These are phyloP conservation scores for Amaranthus hypochondriacus DNA, from an alignment of 148 eudicot species.

Conservation along the genomic window DNA sequence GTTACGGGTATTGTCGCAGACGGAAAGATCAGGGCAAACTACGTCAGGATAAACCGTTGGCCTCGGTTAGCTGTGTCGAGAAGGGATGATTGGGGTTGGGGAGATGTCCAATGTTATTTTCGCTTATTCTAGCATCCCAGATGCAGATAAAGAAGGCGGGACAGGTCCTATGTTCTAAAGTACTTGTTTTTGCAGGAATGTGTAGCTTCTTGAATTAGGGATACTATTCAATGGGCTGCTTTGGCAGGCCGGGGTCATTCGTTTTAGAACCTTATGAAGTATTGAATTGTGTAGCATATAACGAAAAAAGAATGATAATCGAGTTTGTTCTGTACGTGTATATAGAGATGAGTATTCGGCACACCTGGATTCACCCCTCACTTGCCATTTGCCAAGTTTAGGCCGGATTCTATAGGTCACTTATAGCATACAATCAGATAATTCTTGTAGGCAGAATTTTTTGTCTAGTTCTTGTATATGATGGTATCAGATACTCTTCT, in stretches of 20 bases:
- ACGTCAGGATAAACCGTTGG: slow-evolving; percentile 87
- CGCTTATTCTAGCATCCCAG: slow-evolving; percentile 65
- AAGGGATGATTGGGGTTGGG: slow-evolving; percentile 89
- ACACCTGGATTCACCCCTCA: too few species aligned
- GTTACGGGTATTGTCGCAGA: slow-evolving; percentile 48
- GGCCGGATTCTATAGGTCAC: neutral
- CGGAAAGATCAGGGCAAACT: slow-evolving; percentile 63
- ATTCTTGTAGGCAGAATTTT: too few species aligned
- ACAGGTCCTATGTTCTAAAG: slow-evolving; percentile 54
- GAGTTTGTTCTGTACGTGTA: too few species aligned
- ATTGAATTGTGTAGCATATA: too few species aligned
- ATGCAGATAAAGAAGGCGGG: slow-evolving; percentile 61
- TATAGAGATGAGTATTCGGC: too few species aligned
- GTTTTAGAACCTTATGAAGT: too few species aligned
- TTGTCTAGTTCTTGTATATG: too few species aligned
- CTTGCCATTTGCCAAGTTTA: neutral
- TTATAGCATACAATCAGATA: too few species aligned
- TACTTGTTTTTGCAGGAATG: neutral
- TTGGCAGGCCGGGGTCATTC: too few species aligned
- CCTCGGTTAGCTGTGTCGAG: slow-evolving; percentile 51
- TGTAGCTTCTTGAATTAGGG: neutral
- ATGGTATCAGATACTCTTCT: too few species aligned
- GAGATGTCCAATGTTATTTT: slow-evolving; percentile 58
- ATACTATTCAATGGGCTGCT: neutral
- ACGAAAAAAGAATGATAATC: too few species aligned